Conservation (phyloP, 345 rosid genomes). For the Diplotaxis tenuifolia region DNA sequence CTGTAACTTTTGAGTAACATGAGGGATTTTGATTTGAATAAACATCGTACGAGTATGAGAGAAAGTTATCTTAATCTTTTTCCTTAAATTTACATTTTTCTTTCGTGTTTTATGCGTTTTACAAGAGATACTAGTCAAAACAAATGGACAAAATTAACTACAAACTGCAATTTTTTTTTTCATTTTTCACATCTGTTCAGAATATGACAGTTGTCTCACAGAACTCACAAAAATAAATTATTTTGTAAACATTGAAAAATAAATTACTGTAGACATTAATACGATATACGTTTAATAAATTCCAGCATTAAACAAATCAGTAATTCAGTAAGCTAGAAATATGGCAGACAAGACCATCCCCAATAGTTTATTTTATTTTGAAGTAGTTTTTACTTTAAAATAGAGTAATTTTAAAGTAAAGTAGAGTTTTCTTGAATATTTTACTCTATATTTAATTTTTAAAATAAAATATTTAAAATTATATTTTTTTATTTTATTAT, state of each 20-base stretch:
- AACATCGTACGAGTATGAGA: neutral
- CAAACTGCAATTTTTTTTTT: neutral
- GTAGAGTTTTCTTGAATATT: too few relatives aligned
- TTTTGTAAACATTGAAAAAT: neutral
- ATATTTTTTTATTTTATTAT: too few relatives aligned
- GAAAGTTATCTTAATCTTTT: conserved; percentile 4
- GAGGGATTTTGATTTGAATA: conserved; percentile 8
- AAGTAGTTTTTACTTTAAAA: too few relatives aligned
- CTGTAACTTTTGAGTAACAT: neutral
- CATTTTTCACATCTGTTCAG: neutral
- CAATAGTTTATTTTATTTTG: too few relatives aligned
- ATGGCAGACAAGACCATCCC: too few relatives aligned
- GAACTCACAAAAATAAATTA: neutral
- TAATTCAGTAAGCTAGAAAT: too few relatives aligned
- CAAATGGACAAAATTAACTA: neutral
- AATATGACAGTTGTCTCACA: neutral
- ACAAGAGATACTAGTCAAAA: neutral
- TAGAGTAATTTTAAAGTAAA: too few relatives aligned
- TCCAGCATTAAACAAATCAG: too few relatives aligned
- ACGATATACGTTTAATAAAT: too few relatives aligned
- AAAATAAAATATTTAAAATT: too few relatives aligned
- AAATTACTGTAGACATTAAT: neutral
- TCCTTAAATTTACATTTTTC: neutral
- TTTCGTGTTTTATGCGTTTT: neutral
- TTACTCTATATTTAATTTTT: too few relatives aligned